Conservation (phyloP, 164 flowering plant species). For the Kalanchoe fedtschenkoi region DNA sequence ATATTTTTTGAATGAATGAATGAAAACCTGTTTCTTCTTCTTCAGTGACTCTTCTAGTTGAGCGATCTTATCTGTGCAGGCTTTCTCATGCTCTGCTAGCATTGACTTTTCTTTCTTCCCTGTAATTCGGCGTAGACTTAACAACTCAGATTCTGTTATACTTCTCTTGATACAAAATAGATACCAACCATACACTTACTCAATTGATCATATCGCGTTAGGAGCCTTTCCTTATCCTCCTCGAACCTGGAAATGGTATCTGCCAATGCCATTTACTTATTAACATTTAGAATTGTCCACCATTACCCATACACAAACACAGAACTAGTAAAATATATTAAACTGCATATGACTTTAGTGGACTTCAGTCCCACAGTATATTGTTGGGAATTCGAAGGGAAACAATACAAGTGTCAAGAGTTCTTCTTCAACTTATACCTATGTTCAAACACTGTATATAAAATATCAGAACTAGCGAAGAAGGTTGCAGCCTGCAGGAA, state of each 20-base stretch:
- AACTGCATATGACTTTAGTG: neutral
- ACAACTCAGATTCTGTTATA: neutral
- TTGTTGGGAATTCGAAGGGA: too few species aligned
- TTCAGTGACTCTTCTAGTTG: constrained; percentile 64
- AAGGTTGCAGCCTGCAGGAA: neutral
- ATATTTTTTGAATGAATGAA: neutral
- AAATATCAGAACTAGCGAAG: neutral
- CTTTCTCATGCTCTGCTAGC: constrained; percentile 63
- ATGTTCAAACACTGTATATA: too few species aligned
- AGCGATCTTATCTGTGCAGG: constrained; percentile 51
- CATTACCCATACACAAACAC: neutral
- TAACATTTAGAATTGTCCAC: constrained; percentile 1
- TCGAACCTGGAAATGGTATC: constrained; percentile 69
- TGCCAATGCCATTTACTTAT: constrained; percentile 29
- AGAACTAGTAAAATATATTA: neutral
- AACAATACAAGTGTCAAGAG: too few species aligned
- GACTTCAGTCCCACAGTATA: too few species aligned
- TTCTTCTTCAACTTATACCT: too few species aligned
- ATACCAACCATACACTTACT: constrained; percentile 31
- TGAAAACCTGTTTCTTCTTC: constrained; percentile 72
- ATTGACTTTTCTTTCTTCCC: constrained; percentile 80
- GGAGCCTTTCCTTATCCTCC: constrained; percentile 68
- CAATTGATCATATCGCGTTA: constrained; percentile 61
- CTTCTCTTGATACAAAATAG: neutral
- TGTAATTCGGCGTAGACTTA: constrained; percentile 17